These are phyloP conservation scores for Triadica sebifera DNA, from an alignment of 345 rosid genomes.

Conservation along the genomic window DNA sequence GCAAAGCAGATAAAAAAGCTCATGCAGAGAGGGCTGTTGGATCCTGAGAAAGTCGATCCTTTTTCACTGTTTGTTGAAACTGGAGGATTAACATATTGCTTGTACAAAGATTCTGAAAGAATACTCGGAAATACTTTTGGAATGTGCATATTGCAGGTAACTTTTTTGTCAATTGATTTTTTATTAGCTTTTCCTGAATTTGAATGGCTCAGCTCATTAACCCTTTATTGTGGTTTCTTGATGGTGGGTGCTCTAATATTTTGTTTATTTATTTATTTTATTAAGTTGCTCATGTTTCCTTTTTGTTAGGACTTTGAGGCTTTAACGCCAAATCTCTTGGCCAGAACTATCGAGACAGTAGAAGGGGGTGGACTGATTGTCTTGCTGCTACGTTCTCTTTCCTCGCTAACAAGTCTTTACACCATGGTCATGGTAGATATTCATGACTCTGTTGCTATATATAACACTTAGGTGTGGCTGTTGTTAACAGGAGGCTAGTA, in stretches of 20 bases:
- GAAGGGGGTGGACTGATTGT: slow-evolving; percentile 93
- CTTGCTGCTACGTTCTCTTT: slow-evolving; percentile 72
- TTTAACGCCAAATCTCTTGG: slow-evolving; percentile 87
- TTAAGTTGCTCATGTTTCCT: slow-evolving; percentile 4
- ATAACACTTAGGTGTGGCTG: slow-evolving; percentile 1
- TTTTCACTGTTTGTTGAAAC: slow-evolving; percentile 86
- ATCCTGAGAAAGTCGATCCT: slow-evolving; percentile 92
- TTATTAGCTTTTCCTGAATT: slow-evolving; percentile 1
- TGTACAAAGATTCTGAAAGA: slow-evolving; percentile 86
- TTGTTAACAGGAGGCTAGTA: background rate
- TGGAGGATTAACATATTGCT: slow-evolving; percentile 79
- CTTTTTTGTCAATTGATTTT: background rate
- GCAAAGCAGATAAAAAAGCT: slow-evolving; percentile 75
- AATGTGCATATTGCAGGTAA: slow-evolving; percentile 95
- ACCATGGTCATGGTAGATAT: slow-evolving; percentile 93
- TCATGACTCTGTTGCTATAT: background rate
- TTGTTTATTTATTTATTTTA: no score
- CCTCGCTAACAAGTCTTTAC: slow-evolving; percentile 79
- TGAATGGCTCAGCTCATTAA: background rate
- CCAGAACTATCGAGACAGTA: slow-evolving; percentile 95
- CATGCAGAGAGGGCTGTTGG: slow-evolving; percentile 83
- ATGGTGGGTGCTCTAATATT: background rate
- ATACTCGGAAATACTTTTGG: slow-evolving; percentile 93
- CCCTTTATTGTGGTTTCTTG: background rate
- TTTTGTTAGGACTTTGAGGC: slow-evolving; percentile 89